Conservation (phyloP, 1,139 yeast species). For the Yamadazyma taylorii region DNA sequence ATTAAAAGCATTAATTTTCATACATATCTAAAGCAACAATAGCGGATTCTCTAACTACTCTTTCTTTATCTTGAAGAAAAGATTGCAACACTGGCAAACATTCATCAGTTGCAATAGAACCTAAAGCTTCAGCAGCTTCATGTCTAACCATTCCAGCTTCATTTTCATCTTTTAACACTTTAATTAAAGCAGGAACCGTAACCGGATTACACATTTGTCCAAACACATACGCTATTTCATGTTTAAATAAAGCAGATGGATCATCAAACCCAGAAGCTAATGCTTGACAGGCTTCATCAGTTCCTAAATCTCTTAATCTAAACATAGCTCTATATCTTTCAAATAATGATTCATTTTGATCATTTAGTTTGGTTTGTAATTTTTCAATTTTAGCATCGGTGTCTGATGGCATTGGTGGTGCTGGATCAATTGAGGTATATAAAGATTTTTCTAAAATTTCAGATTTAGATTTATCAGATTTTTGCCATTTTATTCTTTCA, state of each 20-base stretch:
- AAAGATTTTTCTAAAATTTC: slow-evolving; percentile 77
- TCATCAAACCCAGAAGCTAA: slow-evolving; percentile 88
- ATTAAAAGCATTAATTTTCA: slow-evolving; percentile 69
- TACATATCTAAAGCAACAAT: slow-evolving; percentile 97
- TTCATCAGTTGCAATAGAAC: slow-evolving; percentile 95
- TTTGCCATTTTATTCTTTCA: slow-evolving; percentile 91
- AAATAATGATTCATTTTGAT: slow-evolving; percentile 76
- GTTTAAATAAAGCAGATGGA: slow-evolving; percentile 90
- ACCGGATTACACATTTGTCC: slow-evolving; percentile 96
- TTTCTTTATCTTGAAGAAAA: slow-evolving; percentile 77
- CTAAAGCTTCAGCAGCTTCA: slow-evolving; percentile 99
- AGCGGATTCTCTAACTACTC: slow-evolving; percentile 94
- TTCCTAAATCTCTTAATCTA: slow-evolving; percentile 91
- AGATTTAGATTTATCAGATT: slow-evolving; percentile 57
- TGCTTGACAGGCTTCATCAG: slow-evolving; percentile 89
- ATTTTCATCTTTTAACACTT: slow-evolving; percentile 68
- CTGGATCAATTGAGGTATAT: slow-evolving; percentile 92
- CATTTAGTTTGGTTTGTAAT: slow-evolving; percentile 68
- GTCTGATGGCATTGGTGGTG: slow-evolving; percentile 86
- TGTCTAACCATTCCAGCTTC: slow-evolving; percentile 99
- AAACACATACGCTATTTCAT: slow-evolving; percentile 96
- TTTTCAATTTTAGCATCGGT: slow-evolving; percentile 57
- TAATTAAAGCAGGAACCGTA: slow-evolving; percentile 82
- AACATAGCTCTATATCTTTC: slow-evolving; percentile 99
- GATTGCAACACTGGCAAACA: slow-evolving; percentile 83